Base-by-base conservation (phyloP, 208 protist genomes). In the Trypanosoma boissoni region DNA sequence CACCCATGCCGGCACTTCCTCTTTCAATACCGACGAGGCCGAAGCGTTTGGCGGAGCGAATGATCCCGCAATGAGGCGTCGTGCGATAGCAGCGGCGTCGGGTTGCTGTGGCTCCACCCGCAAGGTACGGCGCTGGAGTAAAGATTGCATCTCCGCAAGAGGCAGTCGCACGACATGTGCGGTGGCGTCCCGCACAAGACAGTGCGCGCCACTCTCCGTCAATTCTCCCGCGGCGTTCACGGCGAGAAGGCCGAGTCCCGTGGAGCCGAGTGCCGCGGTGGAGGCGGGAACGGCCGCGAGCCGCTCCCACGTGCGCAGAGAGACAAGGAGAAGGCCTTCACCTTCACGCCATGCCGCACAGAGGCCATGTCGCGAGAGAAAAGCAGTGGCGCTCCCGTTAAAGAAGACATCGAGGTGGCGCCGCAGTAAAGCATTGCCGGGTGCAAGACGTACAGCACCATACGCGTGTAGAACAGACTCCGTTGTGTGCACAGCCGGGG, bases 201-300 rank as follows among this genome's bases (percentile, higher is more conserved):
- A 59, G 20, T 44, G 57, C 12, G 86, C 86, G 3, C 86, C 86
- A 24, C 39, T 48, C 58, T 81, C 79, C 20, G 86, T 92, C 55
- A 92, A 68, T 10, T 14, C n/a, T 18, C 86, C 86, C 23, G 49
- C n/a, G n/a, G n/a, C n/a, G n/a, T n/a, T n/a, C n/a, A n/a, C n/a
- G n/a, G n/a, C n/a, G n/a, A n/a, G n/a, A n/a, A n/a, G n/a, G n/a
- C n/a, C n/a, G n/a, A n/a, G n/a, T n/a, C n/a, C n/a, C n/a, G n/a
- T n/a, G n/a, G n/a, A n/a, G n/a, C n/a, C n/a, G n/a, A n/a, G n/a
- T n/a, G n/a, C n/a, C n/a, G n/a, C 23, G 26, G 24, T 27, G 26
- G 27, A 21, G 49, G 61, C 32, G 3, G 45, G 43, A 63, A 60
- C 63, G 4, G 42, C 49, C 21, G 42, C 60, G 27, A 82, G 52